phyloP scores from a whole-genome alignment of 2,329 filamentous ascomycete genomes.

The Lachnellula arida region DNA sequence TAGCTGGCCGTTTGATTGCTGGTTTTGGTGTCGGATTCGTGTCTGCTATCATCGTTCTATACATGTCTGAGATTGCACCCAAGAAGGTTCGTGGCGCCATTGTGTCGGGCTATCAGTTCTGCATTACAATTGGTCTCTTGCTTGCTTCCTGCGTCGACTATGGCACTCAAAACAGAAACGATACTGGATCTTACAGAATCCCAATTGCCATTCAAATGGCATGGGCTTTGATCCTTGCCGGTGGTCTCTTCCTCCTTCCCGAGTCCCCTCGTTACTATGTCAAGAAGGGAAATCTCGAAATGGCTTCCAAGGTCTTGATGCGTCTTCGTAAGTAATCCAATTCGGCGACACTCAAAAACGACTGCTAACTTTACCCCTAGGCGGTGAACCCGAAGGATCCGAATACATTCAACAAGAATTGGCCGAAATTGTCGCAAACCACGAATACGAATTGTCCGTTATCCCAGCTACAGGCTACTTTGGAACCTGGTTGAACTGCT shows the following conservation, averaged over 20 bases:
- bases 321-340: conserved; percentile 52
- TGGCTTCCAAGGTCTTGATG: conserved; percentile 58
- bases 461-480: conserved; percentile 63
- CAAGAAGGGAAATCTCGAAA: conserved; percentile 66
- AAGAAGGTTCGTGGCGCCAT: conserved; percentile 73
- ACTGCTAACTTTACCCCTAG: too few relatives aligned
- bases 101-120: conserved; percentile 81
- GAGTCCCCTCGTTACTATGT: conserved; percentile 85
- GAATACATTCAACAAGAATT: conserved; percentile 75
- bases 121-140: conserved; percentile 73
- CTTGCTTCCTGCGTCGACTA: conserved; percentile 73
- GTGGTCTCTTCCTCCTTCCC: conserved; percentile 70
- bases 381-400: conserved; percentile 64
- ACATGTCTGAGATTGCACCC: conserved; percentile 61
- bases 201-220: conserved; percentile 75
- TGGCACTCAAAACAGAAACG: conserved; percentile 55
- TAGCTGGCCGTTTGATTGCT: conserved; percentile 67
- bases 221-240: conserved; percentile 71
- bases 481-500: conserved; percentile 64
- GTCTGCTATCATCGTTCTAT: conserved; percentile 73
- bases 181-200: conserved; percentile 71
- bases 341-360: not conserved
- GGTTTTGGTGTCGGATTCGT: conserved; percentile 78
- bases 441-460: conserved; percentile 73
- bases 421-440: conserved; percentile 82